Percentiles rank a stretch among this genome's conserved stretches.
phyloP scores from a whole-genome alignment of 108 stramenopile genomes.

The Cylindrotheca fusiformis region DNA sequence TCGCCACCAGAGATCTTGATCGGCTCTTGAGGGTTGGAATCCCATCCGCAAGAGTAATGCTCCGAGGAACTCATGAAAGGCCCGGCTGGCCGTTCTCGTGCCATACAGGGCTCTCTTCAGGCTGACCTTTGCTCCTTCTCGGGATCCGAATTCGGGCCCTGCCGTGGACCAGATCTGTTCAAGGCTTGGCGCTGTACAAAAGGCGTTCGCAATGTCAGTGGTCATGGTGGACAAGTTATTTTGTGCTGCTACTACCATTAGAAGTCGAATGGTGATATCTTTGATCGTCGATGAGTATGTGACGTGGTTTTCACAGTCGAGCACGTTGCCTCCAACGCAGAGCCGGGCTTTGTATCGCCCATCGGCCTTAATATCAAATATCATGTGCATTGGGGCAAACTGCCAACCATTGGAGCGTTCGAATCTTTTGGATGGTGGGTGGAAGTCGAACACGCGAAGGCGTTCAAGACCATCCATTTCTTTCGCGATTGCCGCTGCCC shows the following conservation, averaged over 20 bases:
- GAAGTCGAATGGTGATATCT: constrained; percentile 26
- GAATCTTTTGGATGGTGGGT: too few species aligned
- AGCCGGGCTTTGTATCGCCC: constrained; percentile 27
- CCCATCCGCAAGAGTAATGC: constrained; percentile 8
- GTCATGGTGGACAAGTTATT: constrained; percentile 23
- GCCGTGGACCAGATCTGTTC: constrained; percentile 29
- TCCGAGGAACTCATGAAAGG: constrained; percentile 2
- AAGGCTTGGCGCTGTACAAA: background rate
- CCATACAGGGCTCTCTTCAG: constrained; percentile 27
- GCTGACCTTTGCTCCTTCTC: constrained; percentile 6
- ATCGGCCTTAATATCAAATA: constrained; percentile 37
- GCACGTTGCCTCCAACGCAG: constrained; percentile 45
- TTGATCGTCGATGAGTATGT: constrained; percentile 36
- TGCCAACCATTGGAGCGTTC: constrained; percentile 10
- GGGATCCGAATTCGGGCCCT: constrained; percentile 33
- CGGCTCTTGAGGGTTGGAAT: constrained; percentile 10
- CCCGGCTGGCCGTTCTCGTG: background rate
- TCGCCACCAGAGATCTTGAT: constrained; percentile 20
- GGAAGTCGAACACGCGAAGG: too few species aligned
- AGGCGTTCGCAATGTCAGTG: constrained; percentile 39
- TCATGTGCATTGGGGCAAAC: constrained; percentile 1
- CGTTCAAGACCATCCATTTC: too few species aligned
- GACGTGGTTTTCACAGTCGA: constrained; percentile 12
- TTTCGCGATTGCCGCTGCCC: too few species aligned
- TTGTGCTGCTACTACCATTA: constrained; percentile 24